Evolutionary conservation across 306 rosid genomes (phyloP), one percentile per base, ranked within the genome.

Genomic region (Acacia acuminata): DNA sequence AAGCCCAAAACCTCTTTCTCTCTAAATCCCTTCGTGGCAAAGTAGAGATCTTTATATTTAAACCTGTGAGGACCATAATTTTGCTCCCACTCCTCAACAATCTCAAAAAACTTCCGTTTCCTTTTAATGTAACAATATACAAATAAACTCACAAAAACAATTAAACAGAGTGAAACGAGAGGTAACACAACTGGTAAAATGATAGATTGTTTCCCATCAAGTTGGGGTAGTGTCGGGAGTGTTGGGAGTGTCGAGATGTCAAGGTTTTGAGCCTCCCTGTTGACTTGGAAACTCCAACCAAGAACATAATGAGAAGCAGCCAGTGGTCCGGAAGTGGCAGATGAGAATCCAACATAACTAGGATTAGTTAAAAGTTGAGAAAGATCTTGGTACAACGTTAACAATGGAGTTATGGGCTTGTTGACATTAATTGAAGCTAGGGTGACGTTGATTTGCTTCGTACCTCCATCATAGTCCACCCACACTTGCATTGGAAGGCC

Each of bases 321-420:
- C 12, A 25, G 87, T 79, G 10, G n/a, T 3, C 92, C 94, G 3
- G 16, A 45, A 16, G 89, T 89, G 16, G 94, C 73, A 8, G 97
- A 79, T 11, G 94, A 91, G 81, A 93, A 93, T 7, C 97, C 94
- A 36, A 91, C 87, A 84, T 78, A 93, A 92, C 89, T 85, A 43
- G 32, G 16, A 22, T 71, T 79, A 2, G 80, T 36, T 2, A 93
- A 20, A 64, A 86, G 40, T 16, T 51, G 58, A 51, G 58, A 16
- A 51, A 51, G 58, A 51, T 51, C 58, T 17, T 2, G 58, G 8
- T 0, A 0, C n/a, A 51, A 17, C n/a, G 22, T 17, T 51, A 51
- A 51, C n/a, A 51, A 88, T 4, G 97, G 89, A 0, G 14, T 22
- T 55, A 77, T 38, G 40, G 94, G 94, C 78, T 90, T 93, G 0